Evolutionary conservation across 495 filamentous ascomycete genomes (phyloP), one percentile per base, ranked within the genome.

Genomic region (Friedmanniomyces simplex): DNA sequence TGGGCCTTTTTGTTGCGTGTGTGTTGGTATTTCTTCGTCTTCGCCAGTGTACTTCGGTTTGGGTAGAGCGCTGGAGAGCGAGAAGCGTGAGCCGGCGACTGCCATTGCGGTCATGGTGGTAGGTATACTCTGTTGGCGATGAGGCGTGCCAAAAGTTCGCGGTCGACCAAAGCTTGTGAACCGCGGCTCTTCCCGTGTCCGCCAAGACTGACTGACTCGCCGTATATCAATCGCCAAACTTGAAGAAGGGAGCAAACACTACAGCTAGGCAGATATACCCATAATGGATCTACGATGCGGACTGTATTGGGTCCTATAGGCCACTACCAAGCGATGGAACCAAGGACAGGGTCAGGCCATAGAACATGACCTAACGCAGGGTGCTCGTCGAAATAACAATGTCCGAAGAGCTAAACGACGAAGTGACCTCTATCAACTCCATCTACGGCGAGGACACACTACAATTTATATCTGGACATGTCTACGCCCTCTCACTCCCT

Each of bases 1-100:
- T 24, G 86, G 84, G 57, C 88, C 87, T 69, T 81, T 82, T 61
- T 87, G 81, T 67, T 86, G 84, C 22, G 85, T 79, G 67, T 87
- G 81, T 52, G 74, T 71, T 24, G 87, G 85, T 21, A 87, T 71
- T 64, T 93, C 85, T 28, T 94, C 90, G 68, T 89, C 81, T 66
- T 94, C 88, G 50, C 86, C 87, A 16, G 78, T 83, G 67, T 96
- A 91, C 69, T 88, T 89, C 16, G 93, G 94, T 59, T 89, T 91
- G 0, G 93, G 93, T 14, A 98, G 78, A 43, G 86, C 82, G 68
- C 84, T 84, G 25, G 90, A 79, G 30, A 98, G 82, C 30, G 88
- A 86, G 21, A 84, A 78, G 50, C 70, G 60, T 24, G 66, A 54
- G 20, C 51, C 51, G 25, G 56, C 28, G 49, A 58, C 34, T 2